phyloP scores from a whole-genome alignment of 768 basidiomycete genomes.

The Tylopilus cervinicoccineus region DNA sequence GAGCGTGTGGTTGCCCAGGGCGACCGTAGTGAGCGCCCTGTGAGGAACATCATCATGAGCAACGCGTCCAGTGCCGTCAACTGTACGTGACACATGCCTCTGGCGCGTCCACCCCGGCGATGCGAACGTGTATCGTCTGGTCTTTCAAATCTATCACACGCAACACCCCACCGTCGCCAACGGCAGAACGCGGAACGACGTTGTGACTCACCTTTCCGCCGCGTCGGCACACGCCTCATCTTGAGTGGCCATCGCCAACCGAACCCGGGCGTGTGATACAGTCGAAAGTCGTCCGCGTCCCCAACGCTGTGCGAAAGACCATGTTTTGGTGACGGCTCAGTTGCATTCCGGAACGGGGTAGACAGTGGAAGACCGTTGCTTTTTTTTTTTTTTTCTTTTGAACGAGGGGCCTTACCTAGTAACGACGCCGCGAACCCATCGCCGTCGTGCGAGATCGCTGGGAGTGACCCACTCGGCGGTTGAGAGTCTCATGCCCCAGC shows the following conservation, averaged over 20 bases:
- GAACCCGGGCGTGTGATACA: constrained; percentile 81
- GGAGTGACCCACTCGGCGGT: constrained; percentile 72
- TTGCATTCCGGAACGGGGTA: no score
- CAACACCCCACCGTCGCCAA: background rate
- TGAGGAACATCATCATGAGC: background rate
- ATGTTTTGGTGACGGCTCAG: background rate
- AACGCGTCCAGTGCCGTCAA: no score
- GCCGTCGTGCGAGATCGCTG: constrained; percentile 47
- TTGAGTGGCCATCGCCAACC: constrained; percentile 76
- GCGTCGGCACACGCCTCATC: constrained; percentile 58
- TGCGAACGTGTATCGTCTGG: constrained; percentile 81
- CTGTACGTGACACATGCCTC: constrained; percentile 48
- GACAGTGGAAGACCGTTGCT: background rate
- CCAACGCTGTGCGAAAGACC: constrained; percentile 53
- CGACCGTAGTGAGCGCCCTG: constrained; percentile 85
- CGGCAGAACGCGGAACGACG: background rate
- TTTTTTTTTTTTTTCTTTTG: no score
- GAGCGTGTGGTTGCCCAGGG: constrained; percentile 66
- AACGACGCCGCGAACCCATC: constrained; percentile 78
- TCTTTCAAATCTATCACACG: constrained; percentile 58
- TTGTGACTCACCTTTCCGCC: constrained; percentile 46
- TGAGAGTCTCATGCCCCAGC: constrained; percentile 56
- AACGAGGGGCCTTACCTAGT: constrained; percentile 56
- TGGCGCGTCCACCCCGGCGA: constrained; percentile 91
- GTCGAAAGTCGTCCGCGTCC: constrained; percentile 78